A percentile compares a stretch with the other conserved stretches of the same genome.
Evolutionary conservation across 768 basidiomycete genomes (phyloP).

Genomic region (Calocera cornea): DNA sequence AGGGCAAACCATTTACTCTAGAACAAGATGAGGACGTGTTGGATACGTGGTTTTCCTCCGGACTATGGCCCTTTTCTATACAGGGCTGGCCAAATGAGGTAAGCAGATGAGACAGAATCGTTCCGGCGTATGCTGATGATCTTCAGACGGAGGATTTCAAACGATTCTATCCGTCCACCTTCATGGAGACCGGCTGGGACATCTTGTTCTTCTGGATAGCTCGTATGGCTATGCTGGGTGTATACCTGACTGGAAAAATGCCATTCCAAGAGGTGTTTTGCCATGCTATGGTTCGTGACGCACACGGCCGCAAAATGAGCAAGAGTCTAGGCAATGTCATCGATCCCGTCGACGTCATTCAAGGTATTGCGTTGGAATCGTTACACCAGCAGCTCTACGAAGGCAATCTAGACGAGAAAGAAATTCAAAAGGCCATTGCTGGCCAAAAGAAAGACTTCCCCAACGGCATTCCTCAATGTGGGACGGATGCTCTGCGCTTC

Average conservation of each 20-base stretch:
- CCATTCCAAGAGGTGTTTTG: slow-evolving; percentile 94
- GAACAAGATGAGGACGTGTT: slow-evolving; percentile 94
- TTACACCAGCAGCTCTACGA: slow-evolving; percentile 76
- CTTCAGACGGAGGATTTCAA: slow-evolving; percentile 59
- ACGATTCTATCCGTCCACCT: slow-evolving; percentile 73
- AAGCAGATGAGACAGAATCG: not conserved
- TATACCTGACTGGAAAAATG: slow-evolving; percentile 75
- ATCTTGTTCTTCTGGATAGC: slow-evolving; percentile 99
- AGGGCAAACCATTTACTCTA: slow-evolving; percentile 52
- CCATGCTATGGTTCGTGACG: slow-evolving; percentile 98
- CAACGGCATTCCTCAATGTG: slow-evolving; percentile 97
- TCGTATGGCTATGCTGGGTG: slow-evolving; percentile 89
- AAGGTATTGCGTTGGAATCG: slow-evolving; percentile 62
- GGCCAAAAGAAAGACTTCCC: slow-evolving; percentile 99
- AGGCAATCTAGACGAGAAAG: slow-evolving; percentile 88
- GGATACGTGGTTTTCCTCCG: slow-evolving; percentile 99
- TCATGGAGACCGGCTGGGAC: slow-evolving; percentile 98
- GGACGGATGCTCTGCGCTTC: slow-evolving; percentile 90
- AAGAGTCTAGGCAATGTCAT: slow-evolving; percentile 97
- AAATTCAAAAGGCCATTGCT: slow-evolving; percentile 75
- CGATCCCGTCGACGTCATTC: slow-evolving; percentile 90
- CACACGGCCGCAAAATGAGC: slow-evolving; percentile 97
- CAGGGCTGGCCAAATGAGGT: slow-evolving; percentile 96
- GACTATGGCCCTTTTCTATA: slow-evolving; percentile 93
- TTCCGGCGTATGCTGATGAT: slow-evolving; percentile 7